Evolutionary conservation across 2,329 filamentous ascomycete genomes (phyloP).

Genomic region (Catunica adiposa): DNA sequence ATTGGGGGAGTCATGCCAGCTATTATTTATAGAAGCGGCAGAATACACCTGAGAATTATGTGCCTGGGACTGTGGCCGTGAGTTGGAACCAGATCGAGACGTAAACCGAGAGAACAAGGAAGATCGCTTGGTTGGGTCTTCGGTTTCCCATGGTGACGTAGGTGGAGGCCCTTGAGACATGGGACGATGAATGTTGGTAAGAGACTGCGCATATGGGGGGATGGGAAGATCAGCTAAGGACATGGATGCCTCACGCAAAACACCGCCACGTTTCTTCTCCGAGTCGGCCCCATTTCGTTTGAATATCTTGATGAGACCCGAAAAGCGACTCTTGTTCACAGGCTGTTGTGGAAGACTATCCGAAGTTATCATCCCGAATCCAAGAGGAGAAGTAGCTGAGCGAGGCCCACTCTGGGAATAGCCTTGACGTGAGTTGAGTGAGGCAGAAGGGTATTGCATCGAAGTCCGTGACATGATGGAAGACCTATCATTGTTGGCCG

Average conservation of each 20-base stretch:
- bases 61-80: too few species aligned
- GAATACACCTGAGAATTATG: too few species aligned
- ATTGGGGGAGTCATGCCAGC: too few species aligned
- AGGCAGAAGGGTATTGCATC: neutral
- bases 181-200: constrained; percentile 1
- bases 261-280: constrained; percentile 2
- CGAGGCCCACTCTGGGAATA: neutral
- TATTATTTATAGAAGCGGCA: too few species aligned
- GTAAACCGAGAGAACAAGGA: constrained; percentile 4
- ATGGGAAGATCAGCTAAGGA: neutral
- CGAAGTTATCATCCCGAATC: constrained; percentile 9
- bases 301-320: constrained; percentile 6
- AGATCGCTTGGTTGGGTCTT: neutral
- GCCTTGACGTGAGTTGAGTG: neutral
- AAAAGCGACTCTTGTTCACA: constrained; percentile 8
- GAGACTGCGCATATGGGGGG: neutral
- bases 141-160: constrained; percentile 9
- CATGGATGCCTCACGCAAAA: constrained; percentile 5
- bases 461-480: neutral
- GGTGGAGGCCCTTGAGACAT: constrained; percentile 6
- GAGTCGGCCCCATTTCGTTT: neutral
- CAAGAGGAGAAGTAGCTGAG: constrained; percentile 9
- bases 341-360: constrained; percentile 7
- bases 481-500: neutral
- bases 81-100: neutral